phyloP scores from a whole-genome alignment of 495 filamentous ascomycete genomes.

The Talaromyces liani region DNA sequence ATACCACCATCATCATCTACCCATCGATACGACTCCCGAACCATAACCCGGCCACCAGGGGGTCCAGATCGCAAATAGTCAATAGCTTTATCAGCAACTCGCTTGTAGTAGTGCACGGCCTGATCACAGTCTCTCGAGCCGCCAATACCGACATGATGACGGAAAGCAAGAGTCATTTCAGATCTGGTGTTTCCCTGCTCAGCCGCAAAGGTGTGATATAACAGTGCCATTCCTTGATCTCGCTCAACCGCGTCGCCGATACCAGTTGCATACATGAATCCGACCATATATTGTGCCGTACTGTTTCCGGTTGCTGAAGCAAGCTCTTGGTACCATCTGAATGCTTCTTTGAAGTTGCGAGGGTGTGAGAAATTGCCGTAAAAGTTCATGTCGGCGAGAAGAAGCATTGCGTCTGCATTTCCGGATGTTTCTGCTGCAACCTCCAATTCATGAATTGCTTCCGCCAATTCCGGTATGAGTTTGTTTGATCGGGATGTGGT shows the following conservation, averaged over 20 bases:
- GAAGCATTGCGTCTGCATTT: slow-evolving; percentile 81
- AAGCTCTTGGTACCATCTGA: slow-evolving; percentile 71
- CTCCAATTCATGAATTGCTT: slow-evolving; percentile 67
- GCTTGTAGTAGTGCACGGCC: slow-evolving; percentile 82
- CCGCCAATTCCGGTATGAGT: slow-evolving; percentile 23
- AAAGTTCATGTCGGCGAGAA: slow-evolving; percentile 93
- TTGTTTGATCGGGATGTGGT: slow-evolving; percentile 20
- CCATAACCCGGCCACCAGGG: slow-evolving; percentile 75
- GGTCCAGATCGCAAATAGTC: slow-evolving; percentile 79
- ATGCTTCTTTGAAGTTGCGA: slow-evolving; percentile 73
- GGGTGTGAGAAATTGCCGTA: slow-evolving; percentile 92
- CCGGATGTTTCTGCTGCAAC: slow-evolving; percentile 60
- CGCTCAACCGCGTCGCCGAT: slow-evolving; percentile 73
- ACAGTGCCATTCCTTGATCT: slow-evolving; percentile 85
- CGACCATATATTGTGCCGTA: slow-evolving; percentile 91
- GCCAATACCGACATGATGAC: slow-evolving; percentile 80
- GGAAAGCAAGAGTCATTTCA: slow-evolving; percentile 89
- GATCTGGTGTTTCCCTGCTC: slow-evolving; percentile 73
- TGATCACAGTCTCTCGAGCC: slow-evolving; percentile 79
- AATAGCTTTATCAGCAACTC: slow-evolving; percentile 89
- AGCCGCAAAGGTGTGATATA: slow-evolving; percentile 94
- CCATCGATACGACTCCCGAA: slow-evolving; percentile 63
- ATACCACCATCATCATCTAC: slow-evolving; percentile 89
- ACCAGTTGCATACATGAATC: slow-evolving; percentile 93
- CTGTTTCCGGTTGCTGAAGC: slow-evolving; percentile 75